Evolutionary conservation across 2,329 filamentous ascomycete genomes (phyloP).

Genomic region (Epichloe baconii): DNA sequence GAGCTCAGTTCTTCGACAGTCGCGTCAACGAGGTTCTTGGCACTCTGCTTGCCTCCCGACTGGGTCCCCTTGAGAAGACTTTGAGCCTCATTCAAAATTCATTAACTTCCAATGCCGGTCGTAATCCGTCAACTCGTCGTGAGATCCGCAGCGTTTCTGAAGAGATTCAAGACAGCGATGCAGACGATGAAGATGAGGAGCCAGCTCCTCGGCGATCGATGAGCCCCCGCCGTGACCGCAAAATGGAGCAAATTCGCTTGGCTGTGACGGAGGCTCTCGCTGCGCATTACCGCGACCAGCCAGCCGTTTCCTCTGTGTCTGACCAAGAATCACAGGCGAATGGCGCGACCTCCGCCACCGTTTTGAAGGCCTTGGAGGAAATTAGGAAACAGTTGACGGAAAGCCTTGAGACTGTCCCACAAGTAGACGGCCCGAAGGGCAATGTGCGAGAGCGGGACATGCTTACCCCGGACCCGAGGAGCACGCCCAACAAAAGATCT

Average conservation of each 20-base stretch:
- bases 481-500: constrained; percentile 37
- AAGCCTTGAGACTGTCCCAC: constrained; percentile 11
- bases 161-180: constrained; percentile 71
- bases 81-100: constrained; percentile 63
- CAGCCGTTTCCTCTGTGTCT: constrained; percentile 14
- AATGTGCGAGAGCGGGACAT: constrained; percentile 40
- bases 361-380: constrained; percentile 55
- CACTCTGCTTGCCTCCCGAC: constrained; percentile 57
- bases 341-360: constrained; percentile 31
- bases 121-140: constrained; percentile 41
- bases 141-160: constrained; percentile 54
- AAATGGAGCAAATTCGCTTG: constrained; percentile 66
- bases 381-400: constrained; percentile 37
- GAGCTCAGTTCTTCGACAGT: constrained; percentile 79
- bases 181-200: constrained; percentile 85
- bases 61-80: constrained; percentile 72
- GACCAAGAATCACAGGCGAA: constrained; percentile 11
- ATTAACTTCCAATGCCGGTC: constrained; percentile 43
- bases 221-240: constrained; percentile 68
- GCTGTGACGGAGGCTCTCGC: constrained; percentile 63
- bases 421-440: constrained; percentile 31
- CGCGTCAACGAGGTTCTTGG: constrained; percentile 82
- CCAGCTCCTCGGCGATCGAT: constrained; percentile 50
- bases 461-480: constrained; percentile 35
- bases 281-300: constrained; percentile 34